These are phyloP conservation scores for Colletotrichum sp. DNA, from an alignment of 2,329 filamentous ascomycete genomes.

Conservation along the genomic window DNA sequence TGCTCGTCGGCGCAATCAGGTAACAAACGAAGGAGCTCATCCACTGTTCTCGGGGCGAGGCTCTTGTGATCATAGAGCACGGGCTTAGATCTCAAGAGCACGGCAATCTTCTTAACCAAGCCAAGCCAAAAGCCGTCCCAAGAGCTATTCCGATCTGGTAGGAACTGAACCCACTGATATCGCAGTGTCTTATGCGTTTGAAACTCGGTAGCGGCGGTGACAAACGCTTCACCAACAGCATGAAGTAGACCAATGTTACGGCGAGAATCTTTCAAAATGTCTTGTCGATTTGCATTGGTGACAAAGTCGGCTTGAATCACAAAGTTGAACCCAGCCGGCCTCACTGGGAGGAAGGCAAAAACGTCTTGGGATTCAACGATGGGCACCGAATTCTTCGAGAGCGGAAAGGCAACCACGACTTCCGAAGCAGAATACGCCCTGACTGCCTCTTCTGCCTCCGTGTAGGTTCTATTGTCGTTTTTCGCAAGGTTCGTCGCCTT, in stretches of 20 bases:
- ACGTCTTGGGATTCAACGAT: constrained; percentile 44
- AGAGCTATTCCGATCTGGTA: not conserved
- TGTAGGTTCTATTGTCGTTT: not conserved
- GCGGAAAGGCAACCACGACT: constrained; percentile 52
- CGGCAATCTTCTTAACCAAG: too few relatives aligned
- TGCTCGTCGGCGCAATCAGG: not conserved
- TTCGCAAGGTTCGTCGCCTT: not conserved
- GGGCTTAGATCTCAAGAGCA: not conserved
- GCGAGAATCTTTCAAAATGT: constrained; percentile 30
- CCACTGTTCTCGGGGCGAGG: accelerated
- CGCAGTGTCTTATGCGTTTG: not conserved
- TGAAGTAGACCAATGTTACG: not conserved
- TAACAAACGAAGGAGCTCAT: not conserved
- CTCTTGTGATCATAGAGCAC: not conserved
- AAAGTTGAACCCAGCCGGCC: constrained; percentile 47
- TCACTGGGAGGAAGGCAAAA: constrained; percentile 23
- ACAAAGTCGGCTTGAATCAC: constrained; percentile 57
- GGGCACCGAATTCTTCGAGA: constrained; percentile 35
- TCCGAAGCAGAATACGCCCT: constrained; percentile 19
- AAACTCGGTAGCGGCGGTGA: not conserved
- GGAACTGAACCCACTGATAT: not conserved
- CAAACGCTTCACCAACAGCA: not conserved
- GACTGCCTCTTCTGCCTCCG: constrained; percentile 31
- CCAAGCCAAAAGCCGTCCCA: not conserved
- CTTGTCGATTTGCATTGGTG: constrained; percentile 48